These are phyloP conservation scores for Medicago arabica DNA, from an alignment of 306 rosid genomes.

Conservation along the genomic window DNA sequence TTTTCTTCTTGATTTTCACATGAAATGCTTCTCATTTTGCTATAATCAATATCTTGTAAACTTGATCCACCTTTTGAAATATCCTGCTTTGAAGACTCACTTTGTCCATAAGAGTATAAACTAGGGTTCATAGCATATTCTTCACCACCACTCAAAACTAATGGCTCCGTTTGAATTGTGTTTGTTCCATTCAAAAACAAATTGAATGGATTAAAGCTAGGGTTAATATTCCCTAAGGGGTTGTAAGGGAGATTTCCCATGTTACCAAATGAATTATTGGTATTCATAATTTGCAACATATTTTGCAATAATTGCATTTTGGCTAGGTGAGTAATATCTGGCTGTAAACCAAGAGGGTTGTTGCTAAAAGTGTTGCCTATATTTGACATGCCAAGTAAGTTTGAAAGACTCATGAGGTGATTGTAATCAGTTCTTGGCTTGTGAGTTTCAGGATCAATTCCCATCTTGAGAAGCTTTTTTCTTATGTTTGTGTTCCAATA, in stretches of 20 bases:
- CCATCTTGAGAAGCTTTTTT: conserved; percentile 82
- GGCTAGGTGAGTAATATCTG: conserved; percentile 66
- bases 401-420: conserved; percentile 62
- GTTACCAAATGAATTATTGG: conserved; percentile 45
- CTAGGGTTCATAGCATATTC: conserved; percentile 40
- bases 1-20: conserved; percentile 45
- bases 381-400: conserved; percentile 56
- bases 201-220: conserved; percentile 48
- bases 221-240: conserved; percentile 39
- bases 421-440: conserved; percentile 79
- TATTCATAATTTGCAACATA: conserved; percentile 57
- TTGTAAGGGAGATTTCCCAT: conserved; percentile 36
- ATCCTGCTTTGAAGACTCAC: conserved; percentile 34
- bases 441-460: conserved; percentile 91
- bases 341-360: conserved; percentile 55
- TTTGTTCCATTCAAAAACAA: conserved; percentile 27
- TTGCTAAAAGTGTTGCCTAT: conserved; percentile 41
- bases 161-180: conserved; percentile 41
- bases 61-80: conserved; percentile 46
- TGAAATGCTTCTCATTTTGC: conserved; percentile 39
- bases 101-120: conserved; percentile 38
- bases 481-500: conserved; percentile 87
- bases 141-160: conserved; percentile 34
- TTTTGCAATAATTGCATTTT: conserved; percentile 68
- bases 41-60: conserved; percentile 26